These are phyloP conservation scores for Rhizopogon salebrosus DNA, from an alignment of 768 basidiomycete genomes.

Conservation along the genomic window DNA sequence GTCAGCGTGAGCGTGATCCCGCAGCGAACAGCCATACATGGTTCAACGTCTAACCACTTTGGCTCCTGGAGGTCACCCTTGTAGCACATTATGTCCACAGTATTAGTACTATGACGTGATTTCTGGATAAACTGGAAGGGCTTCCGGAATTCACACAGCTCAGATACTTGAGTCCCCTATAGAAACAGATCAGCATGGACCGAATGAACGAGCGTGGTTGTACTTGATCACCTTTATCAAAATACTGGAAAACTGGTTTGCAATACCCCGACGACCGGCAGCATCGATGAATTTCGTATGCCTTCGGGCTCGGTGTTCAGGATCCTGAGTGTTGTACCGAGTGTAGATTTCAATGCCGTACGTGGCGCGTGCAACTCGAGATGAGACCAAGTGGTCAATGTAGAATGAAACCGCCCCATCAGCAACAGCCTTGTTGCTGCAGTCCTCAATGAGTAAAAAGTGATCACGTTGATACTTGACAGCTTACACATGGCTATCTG, in stretches of 20 bases:
- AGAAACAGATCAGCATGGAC: constrained; percentile 3
- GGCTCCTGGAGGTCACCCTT: constrained; percentile 3
- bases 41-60: constrained; percentile 7
- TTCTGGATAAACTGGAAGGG: not conserved
- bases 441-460: not conserved
- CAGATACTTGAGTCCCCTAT: constrained; percentile 19
- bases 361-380: constrained; percentile 37
- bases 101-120: not conserved
- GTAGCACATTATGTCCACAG: not conserved
- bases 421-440: constrained; percentile 30
- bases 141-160: constrained; percentile 7
- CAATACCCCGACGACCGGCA: constrained; percentile 29
- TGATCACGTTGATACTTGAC: not conserved
- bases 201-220: not conserved
- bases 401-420: constrained; percentile 38
- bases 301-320: constrained; percentile 33
- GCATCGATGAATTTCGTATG: constrained; percentile 12
- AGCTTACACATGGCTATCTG: constrained; percentile 45
- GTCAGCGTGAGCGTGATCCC: not conserved
- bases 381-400: constrained; percentile 41
- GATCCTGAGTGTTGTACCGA: constrained; percentile 19
- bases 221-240: constrained; percentile 28
- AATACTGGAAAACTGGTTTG: constrained; percentile 32
- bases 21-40: not conserved
- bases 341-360: constrained; percentile 28